Percentiles rank a stretch among this genome's conserved stretches.
phyloP scores from a whole-genome alignment of 2,329 filamentous ascomycete genomes.

The Aspergillus amoenus region DNA sequence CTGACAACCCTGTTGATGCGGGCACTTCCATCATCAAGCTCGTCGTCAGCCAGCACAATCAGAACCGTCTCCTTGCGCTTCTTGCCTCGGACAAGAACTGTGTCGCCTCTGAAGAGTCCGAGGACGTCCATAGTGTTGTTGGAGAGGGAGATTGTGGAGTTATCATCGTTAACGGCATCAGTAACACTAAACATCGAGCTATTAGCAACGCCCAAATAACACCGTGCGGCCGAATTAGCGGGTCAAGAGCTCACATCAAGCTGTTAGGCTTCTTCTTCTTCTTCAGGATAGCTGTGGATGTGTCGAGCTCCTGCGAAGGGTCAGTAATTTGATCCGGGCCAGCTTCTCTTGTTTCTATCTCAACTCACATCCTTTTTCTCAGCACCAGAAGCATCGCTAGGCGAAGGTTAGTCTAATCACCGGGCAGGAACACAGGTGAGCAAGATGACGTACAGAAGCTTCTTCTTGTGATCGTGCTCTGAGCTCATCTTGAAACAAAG shows the following conservation, averaged over 20 bases:
- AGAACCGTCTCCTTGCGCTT: slow-evolving; percentile 99
- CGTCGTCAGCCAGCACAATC: slow-evolving; percentile 95
- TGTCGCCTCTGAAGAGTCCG: slow-evolving; percentile 97
- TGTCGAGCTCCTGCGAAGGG: slow-evolving; percentile 72
- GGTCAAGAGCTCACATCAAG: slow-evolving; percentile 69
- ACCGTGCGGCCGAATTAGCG: slow-evolving; percentile 2
- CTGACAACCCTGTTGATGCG: slow-evolving; percentile 98
- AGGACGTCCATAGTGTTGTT: slow-evolving; percentile 99
- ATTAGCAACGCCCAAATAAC: slow-evolving; percentile 22
- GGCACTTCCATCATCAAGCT: slow-evolving; percentile 94
- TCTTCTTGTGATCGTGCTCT: slow-evolving; percentile 71
- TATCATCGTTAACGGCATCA: slow-evolving; percentile 98
- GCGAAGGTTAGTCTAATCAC: slow-evolving; percentile 40
- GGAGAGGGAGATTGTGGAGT: slow-evolving; percentile 97
- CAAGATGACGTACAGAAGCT: slow-evolving; percentile 69
- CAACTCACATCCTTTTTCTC: slow-evolving; percentile 75
- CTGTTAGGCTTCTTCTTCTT: slow-evolving; percentile 99
- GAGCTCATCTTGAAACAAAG: slow-evolving; percentile 63
- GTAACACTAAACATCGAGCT: slow-evolving; percentile 67
- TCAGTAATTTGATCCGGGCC: slow-evolving; percentile 29
- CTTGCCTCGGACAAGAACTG: slow-evolving; percentile 97
- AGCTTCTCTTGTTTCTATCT: slow-evolving; percentile 39
- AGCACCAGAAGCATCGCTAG: slow-evolving; percentile 82
- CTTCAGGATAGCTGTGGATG: slow-evolving; percentile 93
- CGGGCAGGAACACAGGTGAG: slow-evolving; percentile 15